Evolutionary conservation across 768 basidiomycete genomes (phyloP).

Genomic region (Phaeotremella skinneri): DNA sequence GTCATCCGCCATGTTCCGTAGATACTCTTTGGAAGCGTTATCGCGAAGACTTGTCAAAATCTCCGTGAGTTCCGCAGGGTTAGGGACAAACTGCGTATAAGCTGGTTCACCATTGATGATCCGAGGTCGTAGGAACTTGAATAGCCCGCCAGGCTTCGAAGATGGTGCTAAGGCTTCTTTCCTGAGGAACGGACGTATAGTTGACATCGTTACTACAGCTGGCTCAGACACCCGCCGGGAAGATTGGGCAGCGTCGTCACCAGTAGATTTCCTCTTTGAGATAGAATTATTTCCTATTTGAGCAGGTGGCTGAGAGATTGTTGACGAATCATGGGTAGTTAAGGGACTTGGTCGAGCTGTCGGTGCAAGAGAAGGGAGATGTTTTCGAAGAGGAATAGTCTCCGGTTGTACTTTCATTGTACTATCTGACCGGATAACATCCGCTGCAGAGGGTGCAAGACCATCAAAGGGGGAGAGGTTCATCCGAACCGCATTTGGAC

Average conservation of each 20-base stretch:
- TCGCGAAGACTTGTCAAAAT: slow-evolving; percentile 21
- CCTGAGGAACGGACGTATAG: slow-evolving; percentile 14
- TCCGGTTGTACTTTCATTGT: not conserved
- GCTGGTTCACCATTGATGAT: slow-evolving; percentile 6
- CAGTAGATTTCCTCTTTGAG: not conserved
- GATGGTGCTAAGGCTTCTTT: slow-evolving; percentile 14
- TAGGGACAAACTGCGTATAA: slow-evolving; percentile 27
- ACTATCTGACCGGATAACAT: not conserved
- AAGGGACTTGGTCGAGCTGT: not conserved
- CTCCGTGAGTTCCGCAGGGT: slow-evolving; percentile 30
- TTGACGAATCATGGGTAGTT: slow-evolving; percentile 10
- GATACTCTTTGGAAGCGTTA: slow-evolving; percentile 27
- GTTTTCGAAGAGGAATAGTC: not conserved
- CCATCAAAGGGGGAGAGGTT: not conserved
- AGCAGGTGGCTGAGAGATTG: slow-evolving; percentile 8
- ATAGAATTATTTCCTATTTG: not conserved
- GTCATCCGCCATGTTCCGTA: slow-evolving; percentile 32
- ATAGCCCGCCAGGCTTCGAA: slow-evolving; percentile 22
- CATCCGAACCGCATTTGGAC: not conserved
- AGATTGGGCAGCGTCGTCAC: not conserved
- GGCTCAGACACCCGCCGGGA: not conserved
- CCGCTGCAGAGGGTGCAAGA: not conserved
- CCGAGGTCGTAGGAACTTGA: slow-evolving; percentile 27
- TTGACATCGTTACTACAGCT: slow-evolving; percentile 14
- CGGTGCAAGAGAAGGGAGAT: not conserved